Evolutionary conservation across 768 basidiomycete species (phyloP).

Genomic region (Pluteus cervinus): DNA sequence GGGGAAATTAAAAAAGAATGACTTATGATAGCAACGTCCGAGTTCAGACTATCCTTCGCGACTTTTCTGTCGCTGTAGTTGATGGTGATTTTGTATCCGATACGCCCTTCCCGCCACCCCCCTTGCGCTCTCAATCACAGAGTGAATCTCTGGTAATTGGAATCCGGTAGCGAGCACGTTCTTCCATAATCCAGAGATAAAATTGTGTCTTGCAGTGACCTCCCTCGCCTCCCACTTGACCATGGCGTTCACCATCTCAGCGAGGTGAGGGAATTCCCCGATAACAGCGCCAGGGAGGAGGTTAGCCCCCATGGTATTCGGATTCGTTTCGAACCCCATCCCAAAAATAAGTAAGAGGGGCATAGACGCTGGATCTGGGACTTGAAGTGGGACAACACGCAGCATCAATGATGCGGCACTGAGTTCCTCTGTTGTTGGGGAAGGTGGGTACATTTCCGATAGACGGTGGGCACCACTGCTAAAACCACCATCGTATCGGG

Average conservation of each 20-base stretch:
- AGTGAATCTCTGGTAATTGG: constrained; percentile 37
- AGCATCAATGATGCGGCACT: constrained; percentile 35
- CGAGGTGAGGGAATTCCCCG: constrained; percentile 57
- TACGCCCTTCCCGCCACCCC: too few species aligned
- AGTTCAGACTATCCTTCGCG: too few species aligned
- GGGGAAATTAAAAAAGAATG: too few species aligned
- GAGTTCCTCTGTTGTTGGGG: constrained; percentile 12
- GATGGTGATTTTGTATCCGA: too few species aligned
- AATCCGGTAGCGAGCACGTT: constrained; percentile 53
- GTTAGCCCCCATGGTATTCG: constrained; percentile 39
- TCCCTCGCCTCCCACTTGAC: constrained; percentile 30
- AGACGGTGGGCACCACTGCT: neutral
- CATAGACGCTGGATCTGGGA: constrained; percentile 50
- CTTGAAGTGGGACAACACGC: constrained; percentile 41
- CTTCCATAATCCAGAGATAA: constrained; percentile 62
- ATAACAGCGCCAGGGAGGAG: constrained; percentile 50
- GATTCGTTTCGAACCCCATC: constrained; percentile 43
- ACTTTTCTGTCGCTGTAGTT: too few species aligned
- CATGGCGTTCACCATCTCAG: constrained; percentile 51
- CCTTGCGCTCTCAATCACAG: too few species aligned
- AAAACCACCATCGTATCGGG: neutral
- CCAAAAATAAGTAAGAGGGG: constrained; percentile 56
- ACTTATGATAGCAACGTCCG: too few species aligned
- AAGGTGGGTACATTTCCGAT: constrained; percentile 23
- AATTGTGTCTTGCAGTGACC: constrained; percentile 27